Evolutionary conservation across 2,329 filamentous ascomycete genomes (phyloP).

Genomic region (Lithohypha guttulata): DNA sequence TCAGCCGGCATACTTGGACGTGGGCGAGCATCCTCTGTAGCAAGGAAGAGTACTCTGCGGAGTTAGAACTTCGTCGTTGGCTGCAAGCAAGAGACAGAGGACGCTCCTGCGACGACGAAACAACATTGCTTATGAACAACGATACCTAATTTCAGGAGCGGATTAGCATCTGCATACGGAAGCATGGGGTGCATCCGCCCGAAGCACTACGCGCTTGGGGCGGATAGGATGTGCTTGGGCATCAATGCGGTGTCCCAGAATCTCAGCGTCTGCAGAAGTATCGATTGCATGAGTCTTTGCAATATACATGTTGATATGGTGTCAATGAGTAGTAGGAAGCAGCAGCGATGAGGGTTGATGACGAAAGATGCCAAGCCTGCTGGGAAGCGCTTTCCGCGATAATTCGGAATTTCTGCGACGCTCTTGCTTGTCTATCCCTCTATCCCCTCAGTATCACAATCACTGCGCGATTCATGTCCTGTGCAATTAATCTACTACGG

Average conservation of each 20-base stretch:
- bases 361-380: too few relatives aligned
- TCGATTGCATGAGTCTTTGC: not conserved
- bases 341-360: too few relatives aligned
- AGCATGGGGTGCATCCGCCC: constrained; percentile 7
- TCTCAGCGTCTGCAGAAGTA: not conserved
- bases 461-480: not conserved
- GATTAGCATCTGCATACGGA: constrained; percentile 7
- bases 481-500: not conserved
- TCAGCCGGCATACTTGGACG: too few relatives aligned
- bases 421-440: too few relatives aligned
- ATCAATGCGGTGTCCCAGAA: not conserved
- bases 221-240: not conserved
- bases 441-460: too few relatives aligned
- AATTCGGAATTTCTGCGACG: too few relatives aligned
- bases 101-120: not conserved
- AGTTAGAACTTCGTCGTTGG: not conserved
- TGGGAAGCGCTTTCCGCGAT: too few relatives aligned
- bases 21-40: too few relatives aligned
- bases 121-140: not conserved
- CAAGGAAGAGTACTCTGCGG: too few relatives aligned
- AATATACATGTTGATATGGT: not conserved
- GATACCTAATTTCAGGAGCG: not conserved
- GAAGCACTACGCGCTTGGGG: not conserved
- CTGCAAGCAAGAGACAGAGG: not conserved
- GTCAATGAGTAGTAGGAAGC: not conserved